Evolutionary conservation across 108 stramenopile species (phyloP).

Genomic region (Conticribra weissflogii): DNA sequence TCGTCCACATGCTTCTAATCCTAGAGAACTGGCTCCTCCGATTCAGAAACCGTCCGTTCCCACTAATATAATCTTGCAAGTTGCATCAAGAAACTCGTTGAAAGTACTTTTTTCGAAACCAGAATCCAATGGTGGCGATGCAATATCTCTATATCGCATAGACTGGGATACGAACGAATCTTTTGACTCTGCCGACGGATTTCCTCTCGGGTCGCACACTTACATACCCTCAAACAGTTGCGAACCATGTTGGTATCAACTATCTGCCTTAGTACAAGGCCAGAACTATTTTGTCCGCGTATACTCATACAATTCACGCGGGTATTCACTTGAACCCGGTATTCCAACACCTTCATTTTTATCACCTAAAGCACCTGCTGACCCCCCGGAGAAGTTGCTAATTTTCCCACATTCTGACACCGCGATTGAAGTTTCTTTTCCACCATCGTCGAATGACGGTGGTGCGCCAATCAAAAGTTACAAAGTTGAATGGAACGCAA

Average conservation of each 20-base stretch:
- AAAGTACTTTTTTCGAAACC: constrained; percentile 49
- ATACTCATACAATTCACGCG: constrained; percentile 57
- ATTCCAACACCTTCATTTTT: constrained; percentile 31
- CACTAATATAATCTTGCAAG: constrained; percentile 43
- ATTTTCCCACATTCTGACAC: constrained; percentile 51
- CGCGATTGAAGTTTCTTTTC: constrained; percentile 57
- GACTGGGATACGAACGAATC: constrained; percentile 78
- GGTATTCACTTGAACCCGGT: constrained; percentile 34
- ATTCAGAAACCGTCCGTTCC: constrained; percentile 69
- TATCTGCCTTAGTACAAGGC: constrained; percentile 50
- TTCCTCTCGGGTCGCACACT: constrained; percentile 63
- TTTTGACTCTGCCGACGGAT: constrained; percentile 62
- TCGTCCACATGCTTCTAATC: constrained; percentile 59
- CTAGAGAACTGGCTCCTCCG: constrained; percentile 64
- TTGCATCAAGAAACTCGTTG: constrained; percentile 38
- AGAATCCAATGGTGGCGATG: constrained; percentile 64
- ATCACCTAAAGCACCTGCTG: constrained; percentile 54
- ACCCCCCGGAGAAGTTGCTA: constrained; percentile 35
- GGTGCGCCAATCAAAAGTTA: constrained; percentile 60
- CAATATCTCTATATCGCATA: constrained; percentile 68
- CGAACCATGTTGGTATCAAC: constrained; percentile 45
- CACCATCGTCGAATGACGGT: constrained; percentile 50
- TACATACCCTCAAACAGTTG: constrained; percentile 50
- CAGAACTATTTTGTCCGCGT: constrained; percentile 62
- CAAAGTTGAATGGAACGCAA: constrained; percentile 61